These are phyloP conservation scores for Cymbopogon flexuosus DNA, from an alignment of 202 grass and related monocot species.

Conservation along the genomic window DNA sequence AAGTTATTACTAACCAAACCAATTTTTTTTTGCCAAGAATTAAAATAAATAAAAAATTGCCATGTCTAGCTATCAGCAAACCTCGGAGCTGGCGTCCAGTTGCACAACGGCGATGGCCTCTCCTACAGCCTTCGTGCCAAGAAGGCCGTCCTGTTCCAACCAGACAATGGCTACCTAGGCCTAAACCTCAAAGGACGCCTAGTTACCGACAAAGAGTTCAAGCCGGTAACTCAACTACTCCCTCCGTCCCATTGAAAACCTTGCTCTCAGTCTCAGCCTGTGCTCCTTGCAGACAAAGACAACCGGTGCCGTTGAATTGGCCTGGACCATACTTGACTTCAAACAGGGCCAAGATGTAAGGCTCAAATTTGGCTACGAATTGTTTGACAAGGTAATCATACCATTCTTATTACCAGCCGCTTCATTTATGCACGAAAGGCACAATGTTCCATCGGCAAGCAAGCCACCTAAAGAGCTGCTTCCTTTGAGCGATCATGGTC, in stretches of 20 bases:
- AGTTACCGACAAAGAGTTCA: slow-evolving; percentile 51
- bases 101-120: slow-evolving; percentile 38
- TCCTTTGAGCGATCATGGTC: not conserved
- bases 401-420: not conserved
- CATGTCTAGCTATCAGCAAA: slow-evolving; percentile 53
- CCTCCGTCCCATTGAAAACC: too few relatives aligned
- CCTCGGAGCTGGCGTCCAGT: slow-evolving; percentile 49
- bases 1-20: not conserved
- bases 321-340: slow-evolving; percentile 75
- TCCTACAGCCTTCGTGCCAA: slow-evolving; percentile 59
- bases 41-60: not conserved
- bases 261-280: not conserved
- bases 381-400: slow-evolving; percentile 54
- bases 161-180: slow-evolving; percentile 30
- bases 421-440: not conserved
- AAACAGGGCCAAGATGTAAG: slow-evolving; percentile 77
- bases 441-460: not conserved
- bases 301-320: slow-evolving; percentile 52
- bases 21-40: not conserved
- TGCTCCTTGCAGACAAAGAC: slow-evolving; percentile 42
- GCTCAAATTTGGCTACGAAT: slow-evolving; percentile 73
- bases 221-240: slow-evolving; percentile 46
- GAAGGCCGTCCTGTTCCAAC: slow-evolving; percentile 51
- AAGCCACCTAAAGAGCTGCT: not conserved
- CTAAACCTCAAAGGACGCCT: slow-evolving; percentile 61